Conservation (phyloP, 2,329 filamentous ascomycete species). For the Xylaria sp. region DNA sequence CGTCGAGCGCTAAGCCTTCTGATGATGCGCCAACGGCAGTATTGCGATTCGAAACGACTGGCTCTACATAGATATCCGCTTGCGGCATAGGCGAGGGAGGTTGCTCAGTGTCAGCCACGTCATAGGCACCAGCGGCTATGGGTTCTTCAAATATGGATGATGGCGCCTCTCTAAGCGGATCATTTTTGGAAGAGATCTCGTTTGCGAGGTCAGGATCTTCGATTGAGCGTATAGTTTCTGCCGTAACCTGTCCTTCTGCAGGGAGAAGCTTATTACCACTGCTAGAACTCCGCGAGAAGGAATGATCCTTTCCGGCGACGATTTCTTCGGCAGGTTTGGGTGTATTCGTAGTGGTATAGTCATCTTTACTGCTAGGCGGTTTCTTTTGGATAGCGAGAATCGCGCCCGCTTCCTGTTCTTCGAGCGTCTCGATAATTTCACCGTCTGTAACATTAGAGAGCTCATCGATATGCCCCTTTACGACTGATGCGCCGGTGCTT, state of each 20-base stretch:
- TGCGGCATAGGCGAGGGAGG: constrained; percentile 2
- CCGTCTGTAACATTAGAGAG: not conserved
- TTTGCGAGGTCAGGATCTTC: not conserved
- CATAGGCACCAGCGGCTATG: not conserved
- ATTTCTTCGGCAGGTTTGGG: not conserved
- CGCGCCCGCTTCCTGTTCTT: not conserved
- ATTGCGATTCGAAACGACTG: not conserved
- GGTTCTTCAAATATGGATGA: not conserved
- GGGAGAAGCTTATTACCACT: not conserved
- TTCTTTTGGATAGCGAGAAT: not conserved
- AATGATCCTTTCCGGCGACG: not conserved
- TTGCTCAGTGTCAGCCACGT: constrained; percentile 7
- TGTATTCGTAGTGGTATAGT: not conserved
- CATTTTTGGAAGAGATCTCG: not conserved
- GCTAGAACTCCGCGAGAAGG: not conserved
- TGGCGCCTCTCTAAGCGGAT: not conserved
- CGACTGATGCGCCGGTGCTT: not conserved
- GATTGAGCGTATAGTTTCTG: not conserved
- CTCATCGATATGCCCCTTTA: not conserved
- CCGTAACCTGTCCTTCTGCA: not conserved
- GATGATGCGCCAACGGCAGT: not conserved
- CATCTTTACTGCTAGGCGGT: not conserved
- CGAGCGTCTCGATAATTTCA: not conserved
- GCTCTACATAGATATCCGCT: not conserved
- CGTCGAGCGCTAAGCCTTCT: not conserved